Conservation (phyloP, 1,139 yeast genomes). For the Candida albicans region DNA sequence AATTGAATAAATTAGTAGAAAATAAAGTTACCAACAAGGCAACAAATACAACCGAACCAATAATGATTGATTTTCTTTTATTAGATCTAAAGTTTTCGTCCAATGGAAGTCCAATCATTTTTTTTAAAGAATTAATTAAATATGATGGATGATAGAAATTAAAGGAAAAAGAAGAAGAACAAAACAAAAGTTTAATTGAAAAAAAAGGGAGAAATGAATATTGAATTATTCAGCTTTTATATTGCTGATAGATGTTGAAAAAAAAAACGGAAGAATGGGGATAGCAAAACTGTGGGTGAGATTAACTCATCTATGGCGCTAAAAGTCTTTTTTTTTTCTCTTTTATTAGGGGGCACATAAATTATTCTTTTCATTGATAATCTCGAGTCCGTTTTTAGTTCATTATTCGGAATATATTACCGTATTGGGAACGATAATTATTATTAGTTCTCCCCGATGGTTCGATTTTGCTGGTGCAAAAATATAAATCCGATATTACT, state of each 20-base stretch:
- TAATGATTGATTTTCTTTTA: slow-evolving; percentile 4
- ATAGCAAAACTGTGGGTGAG: too few relatives aligned
- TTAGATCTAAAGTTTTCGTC: slow-evolving; percentile 10
- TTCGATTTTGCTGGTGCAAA: too few relatives aligned
- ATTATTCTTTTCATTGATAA: too few relatives aligned
- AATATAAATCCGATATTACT: too few relatives aligned
- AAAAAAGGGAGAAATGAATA: too few relatives aligned
- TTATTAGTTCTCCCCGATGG: background rate
- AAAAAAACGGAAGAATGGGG: too few relatives aligned
- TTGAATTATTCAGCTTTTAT: too few relatives aligned
- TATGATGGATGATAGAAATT: background rate
- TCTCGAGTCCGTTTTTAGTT: background rate
- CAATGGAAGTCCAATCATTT: slow-evolving; percentile 20
- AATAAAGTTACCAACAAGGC: slow-evolving; percentile 19
- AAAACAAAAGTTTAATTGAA: background rate
- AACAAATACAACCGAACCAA: slow-evolving; percentile 14
- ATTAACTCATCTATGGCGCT: too few relatives aligned
- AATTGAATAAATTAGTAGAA: slow-evolving; percentile 24
- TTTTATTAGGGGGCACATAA: too few relatives aligned
- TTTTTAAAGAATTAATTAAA: too few relatives aligned
- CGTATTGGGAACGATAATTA: background rate
- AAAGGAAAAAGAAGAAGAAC: background rate
- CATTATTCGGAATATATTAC: background rate
- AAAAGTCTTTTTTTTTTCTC: too few relatives aligned
- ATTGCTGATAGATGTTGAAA: too few relatives aligned